These are phyloP conservation scores for Tricholomella constricta DNA, from an alignment of 768 basidiomycete genomes.

Conservation along the genomic window DNA sequence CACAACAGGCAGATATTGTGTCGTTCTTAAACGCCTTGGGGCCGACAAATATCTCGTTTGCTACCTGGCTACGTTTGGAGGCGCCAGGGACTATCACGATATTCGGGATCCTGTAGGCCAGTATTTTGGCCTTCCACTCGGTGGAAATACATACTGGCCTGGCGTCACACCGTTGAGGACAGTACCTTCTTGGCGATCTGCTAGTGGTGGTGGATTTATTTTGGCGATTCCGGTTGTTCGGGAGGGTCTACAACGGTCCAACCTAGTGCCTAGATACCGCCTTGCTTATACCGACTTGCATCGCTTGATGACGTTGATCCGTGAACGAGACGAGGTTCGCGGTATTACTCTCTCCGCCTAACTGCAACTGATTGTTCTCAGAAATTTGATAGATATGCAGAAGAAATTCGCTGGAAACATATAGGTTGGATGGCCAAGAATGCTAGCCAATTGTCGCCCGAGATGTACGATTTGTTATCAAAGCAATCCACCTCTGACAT, in stretches of 20 bases:
- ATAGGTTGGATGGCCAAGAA: not conserved
- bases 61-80: constrained; percentile 36
- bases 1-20: constrained; percentile 31
- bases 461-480: not conserved
- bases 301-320: constrained; percentile 21
- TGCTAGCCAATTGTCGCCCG: not conserved
- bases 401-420: constrained; percentile 9
- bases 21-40: constrained; percentile 34
- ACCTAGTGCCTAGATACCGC: constrained; percentile 14
- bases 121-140: constrained; percentile 39
- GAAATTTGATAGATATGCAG: constrained; percentile 10
- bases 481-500: not conserved
- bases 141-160: constrained; percentile 29
- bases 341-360: not conserved
- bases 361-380: not conserved
- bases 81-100: constrained; percentile 22
- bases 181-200: constrained; percentile 29
- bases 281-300: constrained; percentile 27
- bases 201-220: constrained; percentile 26
- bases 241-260: constrained; percentile 14
- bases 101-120: constrained; percentile 26
- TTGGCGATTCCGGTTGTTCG: constrained; percentile 33
- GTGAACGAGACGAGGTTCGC: constrained; percentile 13
- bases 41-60: constrained; percentile 35
- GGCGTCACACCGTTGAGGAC: constrained; percentile 29